Evolutionary conservation across 257 asterid species (phyloP).

Genomic region (Solanum lignicaule): DNA sequence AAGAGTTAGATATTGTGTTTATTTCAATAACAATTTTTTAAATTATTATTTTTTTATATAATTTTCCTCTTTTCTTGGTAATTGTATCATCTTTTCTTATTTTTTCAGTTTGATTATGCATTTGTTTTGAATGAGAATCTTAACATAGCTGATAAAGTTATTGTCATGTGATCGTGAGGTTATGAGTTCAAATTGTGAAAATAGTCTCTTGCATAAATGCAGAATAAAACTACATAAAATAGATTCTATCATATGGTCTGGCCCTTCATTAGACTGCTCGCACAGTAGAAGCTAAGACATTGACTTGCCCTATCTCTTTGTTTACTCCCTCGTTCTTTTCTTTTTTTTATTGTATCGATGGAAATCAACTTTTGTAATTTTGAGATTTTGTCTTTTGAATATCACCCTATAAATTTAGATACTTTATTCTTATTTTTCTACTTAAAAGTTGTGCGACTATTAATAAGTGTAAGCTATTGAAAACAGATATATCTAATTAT

Average conservation of each 20-base stretch:
- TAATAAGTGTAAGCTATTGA: background rate
- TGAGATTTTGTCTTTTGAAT: background rate
- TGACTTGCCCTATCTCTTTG: background rate
- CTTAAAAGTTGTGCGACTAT: background rate
- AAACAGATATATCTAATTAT: background rate
- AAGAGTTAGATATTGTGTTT: no score
- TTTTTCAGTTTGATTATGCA: no score
- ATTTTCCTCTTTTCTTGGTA: no score
- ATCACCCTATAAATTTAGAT: background rate
- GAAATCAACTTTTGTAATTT: background rate
- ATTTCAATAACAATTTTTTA: no score
- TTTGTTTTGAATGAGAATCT: background rate
- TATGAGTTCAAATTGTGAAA: no score
- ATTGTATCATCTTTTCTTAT: background rate
- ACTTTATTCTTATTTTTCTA: background rate
- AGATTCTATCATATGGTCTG: no score
- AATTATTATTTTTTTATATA: no score
- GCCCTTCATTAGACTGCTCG: background rate
- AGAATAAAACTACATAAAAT: no score
- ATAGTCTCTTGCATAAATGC: no score
- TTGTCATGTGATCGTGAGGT: no score
- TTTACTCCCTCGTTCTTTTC: background rate
- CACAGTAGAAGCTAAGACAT: background rate
- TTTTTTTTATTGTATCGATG: background rate
- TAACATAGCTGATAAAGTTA: background rate